Evolutionary conservation across 1,284 basidiomycete genomes (phyloP), one percentile per base, ranked within the genome.

Genomic region (Xerocomus nothofagi): DNA sequence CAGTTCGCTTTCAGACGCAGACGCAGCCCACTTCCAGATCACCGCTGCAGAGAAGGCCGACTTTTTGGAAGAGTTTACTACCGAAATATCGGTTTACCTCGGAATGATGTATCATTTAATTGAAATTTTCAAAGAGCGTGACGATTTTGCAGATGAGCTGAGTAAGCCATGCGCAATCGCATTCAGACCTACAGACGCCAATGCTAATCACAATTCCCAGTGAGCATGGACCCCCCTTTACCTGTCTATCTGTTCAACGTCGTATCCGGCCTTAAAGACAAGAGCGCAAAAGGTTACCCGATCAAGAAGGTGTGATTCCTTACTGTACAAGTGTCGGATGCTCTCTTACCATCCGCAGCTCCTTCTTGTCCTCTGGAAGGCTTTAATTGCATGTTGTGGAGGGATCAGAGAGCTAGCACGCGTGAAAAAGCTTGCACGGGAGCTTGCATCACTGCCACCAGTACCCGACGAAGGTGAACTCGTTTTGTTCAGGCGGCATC

Each of bases 281-380:
- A 93, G 73, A 91, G 89, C 61, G 90, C 93, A 5, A 95, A 92
- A 65, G 93, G 93, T 2, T 98, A 97, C 68, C 94, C 95, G 0
- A 90, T 96, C 57, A 98, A 97, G 73, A 97, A 97, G 80, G 92
- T 91, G 53, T 31, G 50, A 36, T 38, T 23, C 21, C 15, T 17
- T 3, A n/a, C 33, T 46, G 24, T 40, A 21, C 30, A 23, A 23
- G 23, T 12, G 3, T 9, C 17, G 10, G 3, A 6, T 20, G n/a
- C 41, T 3, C 31, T 34, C 51, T 54, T 46, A 55, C 39, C 7
- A 26, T 50, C 42, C 41, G 34, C 65, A 94, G 91, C 80, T 99
- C 3, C 80, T 99, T 15, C 80, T 99, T n/a, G 81, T 99, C 1
- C 74, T 98, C 1, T 99, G 97, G 97, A 99, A 99, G 71, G 87